phyloP scores from a whole-genome alignment of 345 rosid genomes.

The Camelina laxa region DNA sequence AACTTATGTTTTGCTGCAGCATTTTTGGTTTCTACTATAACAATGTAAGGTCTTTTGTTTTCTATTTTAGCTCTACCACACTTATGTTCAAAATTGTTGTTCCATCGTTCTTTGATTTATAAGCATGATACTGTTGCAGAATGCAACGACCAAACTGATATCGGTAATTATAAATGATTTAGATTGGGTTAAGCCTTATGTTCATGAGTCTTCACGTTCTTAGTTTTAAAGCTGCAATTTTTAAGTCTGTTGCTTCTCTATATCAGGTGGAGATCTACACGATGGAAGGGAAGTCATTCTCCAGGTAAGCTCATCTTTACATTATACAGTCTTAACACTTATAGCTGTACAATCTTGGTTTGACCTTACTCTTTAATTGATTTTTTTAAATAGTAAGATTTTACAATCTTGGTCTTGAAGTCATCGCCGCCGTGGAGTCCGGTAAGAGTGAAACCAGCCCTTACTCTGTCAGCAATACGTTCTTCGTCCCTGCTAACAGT shows the following conservation, averaged over 20 bases:
- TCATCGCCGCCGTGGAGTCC: too few species aligned
- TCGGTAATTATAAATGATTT: constrained; percentile 2
- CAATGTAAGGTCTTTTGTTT: constrained; percentile 32
- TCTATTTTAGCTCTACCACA: background rate
- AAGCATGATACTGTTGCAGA: constrained; percentile 45
- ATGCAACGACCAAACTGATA: constrained; percentile 22
- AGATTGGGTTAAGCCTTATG: background rate
- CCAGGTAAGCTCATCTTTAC: constrained; percentile 23
- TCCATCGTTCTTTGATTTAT: constrained; percentile 15
- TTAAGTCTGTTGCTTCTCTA: constrained; percentile 16
- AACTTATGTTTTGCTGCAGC: too few species aligned
- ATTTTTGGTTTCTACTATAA: too few species aligned
- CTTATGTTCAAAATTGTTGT: background rate
- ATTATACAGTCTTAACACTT: background rate
- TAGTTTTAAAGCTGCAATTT: background rate
- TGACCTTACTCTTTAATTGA: constrained; percentile 8
- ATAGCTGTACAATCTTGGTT: constrained; percentile 2
- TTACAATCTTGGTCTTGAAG: too few species aligned
- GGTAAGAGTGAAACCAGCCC: too few species aligned
- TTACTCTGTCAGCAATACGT: too few species aligned
- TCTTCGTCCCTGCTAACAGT: too few species aligned
- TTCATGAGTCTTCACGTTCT: constrained; percentile 14
- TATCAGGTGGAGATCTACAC: constrained; percentile 59
- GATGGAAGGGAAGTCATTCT: constrained; percentile 56
- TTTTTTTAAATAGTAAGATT: too few species aligned